phyloP scores from a whole-genome alignment of 441 rosid genomes.

The Gossypium laxum region DNA sequence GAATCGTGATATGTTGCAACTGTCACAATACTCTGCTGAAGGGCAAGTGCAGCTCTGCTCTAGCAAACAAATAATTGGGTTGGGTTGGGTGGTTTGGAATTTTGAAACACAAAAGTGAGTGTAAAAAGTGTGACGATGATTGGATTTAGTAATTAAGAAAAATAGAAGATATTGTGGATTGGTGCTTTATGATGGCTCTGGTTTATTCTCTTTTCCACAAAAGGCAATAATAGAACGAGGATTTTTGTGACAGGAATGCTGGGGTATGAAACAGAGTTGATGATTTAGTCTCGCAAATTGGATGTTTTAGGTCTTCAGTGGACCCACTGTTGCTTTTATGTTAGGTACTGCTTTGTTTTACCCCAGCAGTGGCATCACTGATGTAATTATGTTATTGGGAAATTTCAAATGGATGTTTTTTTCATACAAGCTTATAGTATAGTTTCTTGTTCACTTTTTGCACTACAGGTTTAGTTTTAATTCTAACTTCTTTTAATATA shows the following conservation, averaged over 20 bases:
- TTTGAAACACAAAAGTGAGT: not conserved
- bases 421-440: not conserved
- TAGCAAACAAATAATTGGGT: not conserved
- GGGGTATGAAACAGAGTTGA: not conserved
- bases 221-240: no score
- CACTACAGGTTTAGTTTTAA: not conserved
- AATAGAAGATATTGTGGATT: not conserved
- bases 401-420: not conserved
- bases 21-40: not conserved
- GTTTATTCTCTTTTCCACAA: not conserved
- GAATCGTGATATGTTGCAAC: not conserved
- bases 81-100: not conserved
- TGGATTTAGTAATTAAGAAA: not conserved
- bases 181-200: not conserved
- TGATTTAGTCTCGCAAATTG: not conserved
- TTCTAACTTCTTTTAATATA: no score
- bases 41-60: not conserved
- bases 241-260: no score
- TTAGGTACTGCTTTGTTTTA: no score
- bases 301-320: not conserved
- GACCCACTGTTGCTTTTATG: not conserved
- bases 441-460: not conserved
- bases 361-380: not conserved
- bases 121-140: not conserved
- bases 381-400: not conserved